phyloP scores from a whole-genome alignment of 805 yeast genomes.

The Saccharomycopsis lassenensis region DNA sequence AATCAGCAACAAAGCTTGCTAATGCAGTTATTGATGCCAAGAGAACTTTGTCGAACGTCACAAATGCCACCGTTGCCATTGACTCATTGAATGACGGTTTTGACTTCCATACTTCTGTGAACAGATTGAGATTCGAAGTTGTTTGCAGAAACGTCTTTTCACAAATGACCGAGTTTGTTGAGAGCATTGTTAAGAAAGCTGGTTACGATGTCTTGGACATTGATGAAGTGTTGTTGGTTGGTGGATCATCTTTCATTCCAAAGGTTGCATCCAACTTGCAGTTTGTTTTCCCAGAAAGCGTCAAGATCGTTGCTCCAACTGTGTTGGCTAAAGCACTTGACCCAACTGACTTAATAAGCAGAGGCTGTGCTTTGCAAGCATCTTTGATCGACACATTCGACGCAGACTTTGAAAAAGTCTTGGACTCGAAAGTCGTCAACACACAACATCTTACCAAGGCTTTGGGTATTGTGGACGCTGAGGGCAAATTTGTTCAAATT shows the following conservation, averaged over 20 bases:
- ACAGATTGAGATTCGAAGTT: constrained; percentile 89
- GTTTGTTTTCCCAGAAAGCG: constrained; percentile 68
- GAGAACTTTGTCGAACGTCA: constrained; percentile 86
- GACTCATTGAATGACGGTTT: constrained; percentile 91
- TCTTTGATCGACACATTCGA: constrained; percentile 73
- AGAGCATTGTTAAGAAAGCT: constrained; percentile 67
- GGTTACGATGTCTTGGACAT: constrained; percentile 74
- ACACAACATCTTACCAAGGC: constrained; percentile 81
- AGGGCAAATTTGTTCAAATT: constrained; percentile 62
- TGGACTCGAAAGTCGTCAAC: constrained; percentile 74
- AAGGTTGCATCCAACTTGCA: constrained; percentile 72
- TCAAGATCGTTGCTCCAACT: constrained; percentile 60
- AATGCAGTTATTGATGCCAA: constrained; percentile 76
- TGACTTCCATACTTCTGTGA: constrained; percentile 87
- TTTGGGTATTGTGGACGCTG: constrained; percentile 70
- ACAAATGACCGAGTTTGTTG: constrained; percentile 69
- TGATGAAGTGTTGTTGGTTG: constrained; percentile 84
- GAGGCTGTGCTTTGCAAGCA: constrained; percentile 97
- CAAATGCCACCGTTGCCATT: constrained; percentile 80
- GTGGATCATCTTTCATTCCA: constrained; percentile 90
- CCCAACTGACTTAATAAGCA: constrained; percentile 82
- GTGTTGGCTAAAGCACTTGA: constrained; percentile 61
- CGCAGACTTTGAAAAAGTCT: constrained; percentile 70
- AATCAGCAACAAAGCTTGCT: constrained; percentile 81
- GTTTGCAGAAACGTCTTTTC: constrained; percentile 69